Base-by-base conservation (phyloP, 495 filamentous ascomycete species). In the Podospora appendiculata region DNA sequence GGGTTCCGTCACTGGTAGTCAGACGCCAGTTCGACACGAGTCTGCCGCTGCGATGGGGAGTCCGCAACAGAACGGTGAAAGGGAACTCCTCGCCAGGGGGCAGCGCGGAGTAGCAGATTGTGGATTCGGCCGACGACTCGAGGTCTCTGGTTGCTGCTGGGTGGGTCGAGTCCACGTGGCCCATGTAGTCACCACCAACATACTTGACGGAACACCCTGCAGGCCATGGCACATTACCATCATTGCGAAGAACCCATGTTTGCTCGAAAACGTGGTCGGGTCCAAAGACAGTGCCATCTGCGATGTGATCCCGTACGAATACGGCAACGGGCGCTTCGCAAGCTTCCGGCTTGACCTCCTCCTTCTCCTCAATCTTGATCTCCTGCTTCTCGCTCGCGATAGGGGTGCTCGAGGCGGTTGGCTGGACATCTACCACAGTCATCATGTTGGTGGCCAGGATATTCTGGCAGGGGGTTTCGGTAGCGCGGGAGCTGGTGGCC, bases 1-100 rank as follows among this genome's bases (percentile, higher is more conserved):
- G 83, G 51, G 75, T 74, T 32, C 92, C 90, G 54, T 91, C 84
- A 25, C 84, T 78, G 44, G 87, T 79, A 57, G 90, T 93, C 59
- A 97, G 78, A 52, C 91, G 89, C 94, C 94, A 99, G 78, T 96
- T 95, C 9, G 92, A 96, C 58, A 96, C 90, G 54, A 82, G 72
- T 55, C 85, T 85, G 18, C 91, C 88, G 40, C 64, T 56, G 40
- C 87, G 82, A 17, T 71, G 70, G 34, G 92, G 89, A 32, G 89
- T 85, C 59, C 87, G 87, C 65, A 99, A 81, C 41, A 83, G 72
- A 45, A 99, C 87, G 41, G 84, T 87, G 74, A 97, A 99, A 33
- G 84, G 76, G 51, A 82, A 79, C 59, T 82, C 78, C 59, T 93
- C 79, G 13, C 89, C 90, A 32, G 83, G 79, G 43, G 77, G 74